phyloP scores from a whole-genome alignment of 2,329 filamentous ascomycete genomes.

The Byssothecium circinans region DNA sequence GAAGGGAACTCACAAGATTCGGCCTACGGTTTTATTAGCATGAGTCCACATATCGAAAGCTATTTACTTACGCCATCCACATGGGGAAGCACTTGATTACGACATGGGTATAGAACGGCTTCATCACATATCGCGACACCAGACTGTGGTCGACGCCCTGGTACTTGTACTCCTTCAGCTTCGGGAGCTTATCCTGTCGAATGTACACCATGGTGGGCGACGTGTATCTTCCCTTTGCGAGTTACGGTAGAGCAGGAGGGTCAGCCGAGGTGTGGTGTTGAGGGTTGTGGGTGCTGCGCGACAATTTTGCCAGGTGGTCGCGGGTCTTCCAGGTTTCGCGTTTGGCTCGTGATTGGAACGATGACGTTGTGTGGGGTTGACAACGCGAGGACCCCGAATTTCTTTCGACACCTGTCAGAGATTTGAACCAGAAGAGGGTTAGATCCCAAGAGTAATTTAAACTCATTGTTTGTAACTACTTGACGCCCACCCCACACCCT shows the following conservation, averaged over 20 bases:
- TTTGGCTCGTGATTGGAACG: conserved; percentile 30
- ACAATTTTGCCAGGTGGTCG: conserved; percentile 9
- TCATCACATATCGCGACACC: conserved; percentile 87
- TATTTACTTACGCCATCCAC: conserved; percentile 74
- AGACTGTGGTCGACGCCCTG: conserved; percentile 87
- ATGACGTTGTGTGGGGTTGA: conserved; percentile 31
- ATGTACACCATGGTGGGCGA: conserved; percentile 80
- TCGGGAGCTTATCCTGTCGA: conserved; percentile 83
- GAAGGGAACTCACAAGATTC: conserved; percentile 40
- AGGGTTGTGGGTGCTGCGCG: conserved; percentile 8
- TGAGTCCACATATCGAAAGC: background rate
- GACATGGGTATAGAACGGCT: conserved; percentile 95
- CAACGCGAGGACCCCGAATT: background rate
- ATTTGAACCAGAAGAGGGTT: no score
- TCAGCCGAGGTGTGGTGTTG: conserved; percentile 12
- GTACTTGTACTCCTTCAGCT: conserved; percentile 95
- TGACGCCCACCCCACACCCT: no score
- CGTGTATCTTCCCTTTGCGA: conserved; percentile 4
- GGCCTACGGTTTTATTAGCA: conserved; percentile 35
- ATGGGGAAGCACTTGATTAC: conserved; percentile 95
- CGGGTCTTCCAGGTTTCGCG: conserved; percentile 11
- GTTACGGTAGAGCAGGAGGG: conserved; percentile 4
- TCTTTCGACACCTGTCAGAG: background rate
- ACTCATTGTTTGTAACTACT: no score
- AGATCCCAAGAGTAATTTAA: no score